Base-by-base conservation (phyloP, 2,329 filamentous ascomycete genomes). In the Trichoderma cornu-damae region DNA sequence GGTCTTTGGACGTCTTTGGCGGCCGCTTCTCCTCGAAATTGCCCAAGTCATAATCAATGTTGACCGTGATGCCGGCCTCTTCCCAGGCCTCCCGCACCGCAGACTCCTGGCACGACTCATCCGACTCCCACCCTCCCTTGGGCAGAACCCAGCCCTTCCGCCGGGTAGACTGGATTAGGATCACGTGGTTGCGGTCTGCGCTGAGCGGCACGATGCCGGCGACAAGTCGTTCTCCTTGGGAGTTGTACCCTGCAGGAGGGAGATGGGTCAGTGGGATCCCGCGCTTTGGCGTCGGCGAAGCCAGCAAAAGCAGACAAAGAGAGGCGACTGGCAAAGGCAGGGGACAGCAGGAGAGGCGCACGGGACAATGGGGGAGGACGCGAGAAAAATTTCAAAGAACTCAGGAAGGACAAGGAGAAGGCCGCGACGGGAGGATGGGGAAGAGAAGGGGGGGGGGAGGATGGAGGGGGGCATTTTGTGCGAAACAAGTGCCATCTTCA, bases 91-190 rank as follows among this genome's bases (percentile, higher is more conserved):
- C 94, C 64, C 94, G 79, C 79, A 87, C 74, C 57, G 94, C 94
- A 58, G 94, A 89, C 70, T 93, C 83, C 61, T 88, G 84, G 62
- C 89, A 94, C 61, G 86, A 83, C 75, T 99, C 94, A 73, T 99
- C 94, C 32, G 85, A 87, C 73, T 99, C 94, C 92, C 94, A 99
- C 60, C 94, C 94, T 69, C 94, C 94, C 73, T 99, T 99, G 60
- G 94, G 94, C 59, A 99, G 80, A 42, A 99, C 94, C 94, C 94
- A 99, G 67, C 89, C 90, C 72, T 90, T 90, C 67, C 91, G 87
- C 63, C 90, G 84, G 52, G 89, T 93, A 55, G 91, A 96, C 77
- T 96, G 91, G 67, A 97, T 96, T 65, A 99, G 80, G 65, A 99
- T 81, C 61, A 99, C 93, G 72, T 89, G 87, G 66, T 85, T 86